phyloP scores from a whole-genome alignment of 805 yeast genomes.

The Candida ipomoeae region DNA sequence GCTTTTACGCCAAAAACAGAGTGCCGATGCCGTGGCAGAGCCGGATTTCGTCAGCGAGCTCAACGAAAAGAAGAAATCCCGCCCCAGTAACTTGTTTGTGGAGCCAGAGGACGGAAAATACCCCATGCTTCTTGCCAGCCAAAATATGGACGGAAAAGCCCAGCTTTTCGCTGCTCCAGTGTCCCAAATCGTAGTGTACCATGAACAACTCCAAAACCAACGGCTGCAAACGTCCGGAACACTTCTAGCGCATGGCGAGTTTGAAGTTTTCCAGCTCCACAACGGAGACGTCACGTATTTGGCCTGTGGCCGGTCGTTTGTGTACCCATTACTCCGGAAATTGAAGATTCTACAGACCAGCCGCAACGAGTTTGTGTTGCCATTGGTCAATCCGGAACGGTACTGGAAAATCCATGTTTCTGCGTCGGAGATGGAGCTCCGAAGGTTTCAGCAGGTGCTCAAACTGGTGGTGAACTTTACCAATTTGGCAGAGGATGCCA shows the following conservation, averaged over 20 bases:
- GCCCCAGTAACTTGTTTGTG: slow-evolving; percentile 7
- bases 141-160: slow-evolving; percentile 34
- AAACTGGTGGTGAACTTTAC: slow-evolving; percentile 39
- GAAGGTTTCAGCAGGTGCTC: slow-evolving; percentile 34
- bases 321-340: slow-evolving; percentile 70
- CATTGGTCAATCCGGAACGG: slow-evolving; percentile 70
- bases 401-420: slow-evolving; percentile 59
- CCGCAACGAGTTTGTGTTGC: slow-evolving; percentile 49
- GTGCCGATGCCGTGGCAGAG: slow-evolving; percentile 21
- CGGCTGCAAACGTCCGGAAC: slow-evolving; percentile 32
- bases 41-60: slow-evolving; percentile 24
- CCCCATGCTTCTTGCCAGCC: slow-evolving; percentile 12
- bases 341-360: slow-evolving; percentile 52
- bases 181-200: slow-evolving; percentile 34
- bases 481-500: slow-evolving; percentile 24
- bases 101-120: slow-evolving; percentile 10
- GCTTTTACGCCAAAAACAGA: slow-evolving; percentile 34
- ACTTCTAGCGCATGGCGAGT: slow-evolving; percentile 55
- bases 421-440: slow-evolving; percentile 23
- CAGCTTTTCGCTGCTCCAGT: slow-evolving; percentile 31
- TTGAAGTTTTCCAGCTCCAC: slow-evolving; percentile 57
- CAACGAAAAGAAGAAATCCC: slow-evolving; percentile 22
- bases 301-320: slow-evolving; percentile 61
- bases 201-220: slow-evolving; percentile 25
- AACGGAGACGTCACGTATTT: slow-evolving; percentile 56